Percentiles rank a stretch among this genome's conserved stretches.
These are phyloP conservation scores for Nectriaceae sp. DNA, from an alignment of 2,329 filamentous ascomycete genomes.

Conservation along the genomic window DNA sequence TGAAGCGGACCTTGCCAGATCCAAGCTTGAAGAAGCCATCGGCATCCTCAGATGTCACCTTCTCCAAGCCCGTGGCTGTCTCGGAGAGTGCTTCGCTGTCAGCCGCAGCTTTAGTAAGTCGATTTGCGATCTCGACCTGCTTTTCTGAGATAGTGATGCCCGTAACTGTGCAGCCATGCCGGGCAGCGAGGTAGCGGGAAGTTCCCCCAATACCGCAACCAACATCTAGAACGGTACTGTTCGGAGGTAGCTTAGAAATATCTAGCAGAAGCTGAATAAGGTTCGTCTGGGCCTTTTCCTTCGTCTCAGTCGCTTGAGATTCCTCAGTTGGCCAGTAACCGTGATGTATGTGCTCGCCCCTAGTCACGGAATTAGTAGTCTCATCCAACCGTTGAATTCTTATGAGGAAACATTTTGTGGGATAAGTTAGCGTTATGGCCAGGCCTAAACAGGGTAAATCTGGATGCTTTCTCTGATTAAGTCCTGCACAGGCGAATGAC, in stretches of 20 bases:
- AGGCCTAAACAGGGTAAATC: too few relatives aligned
- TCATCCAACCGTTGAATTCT: too few relatives aligned
- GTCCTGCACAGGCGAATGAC: too few relatives aligned
- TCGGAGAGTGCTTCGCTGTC: constrained; percentile 26
- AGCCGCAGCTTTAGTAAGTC: constrained; percentile 41
- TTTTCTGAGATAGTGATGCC: constrained; percentile 62
- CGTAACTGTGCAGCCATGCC: constrained; percentile 54
- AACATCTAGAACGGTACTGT: constrained; percentile 52
- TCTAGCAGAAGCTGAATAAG: constrained; percentile 56
- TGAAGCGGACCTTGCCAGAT: constrained; percentile 51
- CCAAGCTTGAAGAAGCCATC: constrained; percentile 42
- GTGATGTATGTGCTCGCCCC: constrained; percentile 66
- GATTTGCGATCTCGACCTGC: constrained; percentile 59
- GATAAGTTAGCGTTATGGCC: too few relatives aligned
- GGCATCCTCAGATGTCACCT: constrained; percentile 15
- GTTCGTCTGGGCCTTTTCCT: constrained; percentile 59
- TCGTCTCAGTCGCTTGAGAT: constrained; percentile 50
- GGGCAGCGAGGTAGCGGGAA: constrained; percentile 54
- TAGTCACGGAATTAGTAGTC: constrained; percentile 23
- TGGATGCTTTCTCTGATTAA: too few relatives aligned
- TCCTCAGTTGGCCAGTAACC: constrained; percentile 56
- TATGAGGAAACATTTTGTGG: too few relatives aligned
- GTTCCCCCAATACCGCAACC: constrained; percentile 64
- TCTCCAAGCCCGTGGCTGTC: constrained; percentile 3
- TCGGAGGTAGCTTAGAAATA: constrained; percentile 31